Evolutionary conservation across 768 basidiomycete species (phyloP).

Genomic region (Rhizopogon vinicolor): DNA sequence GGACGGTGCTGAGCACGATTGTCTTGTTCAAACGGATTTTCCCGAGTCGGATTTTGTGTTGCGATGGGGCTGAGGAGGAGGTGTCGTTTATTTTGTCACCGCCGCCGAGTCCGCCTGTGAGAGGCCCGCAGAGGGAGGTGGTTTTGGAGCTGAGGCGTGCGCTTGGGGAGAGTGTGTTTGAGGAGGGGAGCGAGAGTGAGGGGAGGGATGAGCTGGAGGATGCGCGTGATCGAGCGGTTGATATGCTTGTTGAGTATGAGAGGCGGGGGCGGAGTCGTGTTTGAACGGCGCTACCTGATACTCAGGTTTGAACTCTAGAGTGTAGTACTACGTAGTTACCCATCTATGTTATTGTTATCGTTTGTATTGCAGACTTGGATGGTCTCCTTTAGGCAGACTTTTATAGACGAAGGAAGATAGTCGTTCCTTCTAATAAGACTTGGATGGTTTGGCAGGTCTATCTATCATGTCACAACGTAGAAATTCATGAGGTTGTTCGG

Average conservation of each 20-base stretch:
- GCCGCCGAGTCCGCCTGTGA: conserved; percentile 50
- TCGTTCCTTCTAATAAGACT: too few relatives aligned
- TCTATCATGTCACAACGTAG: too few relatives aligned
- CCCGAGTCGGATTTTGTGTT: conserved; percentile 23
- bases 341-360: too few relatives aligned
- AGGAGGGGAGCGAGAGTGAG: conserved; percentile 23
- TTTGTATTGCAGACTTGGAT: too few relatives aligned
- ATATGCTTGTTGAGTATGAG: conserved; percentile 49
- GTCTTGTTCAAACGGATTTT: conserved; percentile 62
- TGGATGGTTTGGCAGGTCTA: too few relatives aligned
- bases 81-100: conserved; percentile 47
- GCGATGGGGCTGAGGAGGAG: conserved; percentile 16
- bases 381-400: too few relatives aligned
- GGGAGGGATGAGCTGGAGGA: conserved; percentile 54
- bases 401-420: too few relatives aligned
- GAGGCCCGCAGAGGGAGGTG: conserved; percentile 25
- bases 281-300: conserved; percentile 8
- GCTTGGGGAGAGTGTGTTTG: conserved; percentile 52
- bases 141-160: conserved; percentile 46
- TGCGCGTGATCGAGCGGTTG: conserved; percentile 71
- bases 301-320: too few relatives aligned
- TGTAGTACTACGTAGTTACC: too few relatives aligned
- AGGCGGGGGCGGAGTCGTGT: conserved; percentile 30
- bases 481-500: too few relatives aligned
- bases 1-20: conserved; percentile 52